Conservation (phyloP, 257 asterid species). For the Gardenia jasminoides region DNA sequence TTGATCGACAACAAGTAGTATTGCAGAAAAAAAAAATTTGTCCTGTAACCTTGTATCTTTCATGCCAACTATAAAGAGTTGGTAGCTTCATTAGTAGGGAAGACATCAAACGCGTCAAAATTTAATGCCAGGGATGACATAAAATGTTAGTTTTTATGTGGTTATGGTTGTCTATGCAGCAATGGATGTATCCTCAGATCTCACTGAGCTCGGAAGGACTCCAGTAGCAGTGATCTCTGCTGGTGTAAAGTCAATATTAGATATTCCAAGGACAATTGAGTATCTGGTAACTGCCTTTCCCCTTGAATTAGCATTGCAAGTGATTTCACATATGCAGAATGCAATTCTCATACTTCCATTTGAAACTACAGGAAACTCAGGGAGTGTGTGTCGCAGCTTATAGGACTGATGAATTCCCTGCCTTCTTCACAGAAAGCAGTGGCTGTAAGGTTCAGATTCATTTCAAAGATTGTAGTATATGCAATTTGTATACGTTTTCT, state of each 20-base stretch:
- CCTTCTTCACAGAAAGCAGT: slow-evolving; percentile 84
- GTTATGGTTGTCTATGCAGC: slow-evolving; percentile 45
- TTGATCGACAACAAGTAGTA: not conserved
- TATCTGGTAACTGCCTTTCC: slow-evolving; percentile 59
- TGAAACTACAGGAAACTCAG: slow-evolving; percentile 77
- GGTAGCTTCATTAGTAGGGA: too few species aligned
- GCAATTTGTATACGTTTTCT: not conserved
- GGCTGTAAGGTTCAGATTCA: slow-evolving; percentile 66
- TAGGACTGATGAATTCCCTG: slow-evolving; percentile 80
- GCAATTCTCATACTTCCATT: slow-evolving; percentile 6
- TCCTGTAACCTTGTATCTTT: not conserved
- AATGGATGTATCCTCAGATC: slow-evolving; percentile 94
- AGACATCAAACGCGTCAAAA: not conserved
- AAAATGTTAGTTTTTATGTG: not conserved
- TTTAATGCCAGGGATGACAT: not conserved
- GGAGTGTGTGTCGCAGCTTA: slow-evolving; percentile 93
- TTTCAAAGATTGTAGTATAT: not conserved
- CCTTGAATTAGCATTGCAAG: slow-evolving; percentile 6
- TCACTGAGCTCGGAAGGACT: slow-evolving; percentile 87
- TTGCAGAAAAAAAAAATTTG: not conserved
- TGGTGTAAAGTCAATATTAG: slow-evolving; percentile 91
- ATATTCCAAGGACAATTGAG: slow-evolving; percentile 85
- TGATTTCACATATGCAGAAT: not conserved
- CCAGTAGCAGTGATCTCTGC: slow-evolving; percentile 91
- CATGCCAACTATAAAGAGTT: too few species aligned